Evolutionary conservation across 805 yeast genomes (phyloP), one percentile per base, ranked within the genome.

Genomic region (Ogataea nitratoaversa): DNA sequence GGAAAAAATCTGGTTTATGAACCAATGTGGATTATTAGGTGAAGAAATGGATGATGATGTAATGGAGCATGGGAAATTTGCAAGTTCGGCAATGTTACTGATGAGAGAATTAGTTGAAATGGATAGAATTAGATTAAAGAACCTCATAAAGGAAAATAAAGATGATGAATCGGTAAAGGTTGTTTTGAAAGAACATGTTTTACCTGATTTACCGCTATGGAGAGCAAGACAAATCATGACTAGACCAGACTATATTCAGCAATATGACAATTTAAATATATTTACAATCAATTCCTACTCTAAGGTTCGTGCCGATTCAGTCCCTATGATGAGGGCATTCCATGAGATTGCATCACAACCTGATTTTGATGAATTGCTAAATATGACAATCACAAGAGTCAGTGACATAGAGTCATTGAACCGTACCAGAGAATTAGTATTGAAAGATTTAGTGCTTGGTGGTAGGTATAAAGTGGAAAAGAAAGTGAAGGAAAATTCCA

Each of bases 301-400:
- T 0, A 67, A 74, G 38, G 95, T 86, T 3, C 66, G 84, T 27
- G 91, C 95, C 0, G 95, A 86, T 57, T 79, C 87, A 8, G 83
- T 84, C 2, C 90, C 91, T 1, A 85, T 86, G 95, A 84, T 86
- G 95, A 72, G 90, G 49, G 95, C 91, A 5, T 86, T 86, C 57
- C 77, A 84, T 43, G 95, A 86, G 55, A 82, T 86, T 37, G 81
- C 82, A 2, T 65, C 76, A 3, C 79, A 77, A 60, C 84, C 86
- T 1, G 84, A 82, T 8, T 86, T 86, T 48, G 80, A 82, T 33
- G 73, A 79, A 42, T 62, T 85, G 18, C 61, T 86, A 22, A 71
- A 74, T 14, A 84, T 82, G 37, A 81, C 91, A 0, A 61, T 76
- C 8, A 77, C 79, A 38, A 65, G 95, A 36, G 84, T 86, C 2